Percentiles rank a stretch among this genome's conserved stretches.
phyloP scores from a whole-genome alignment of 768 basidiomycete species.

The Russula emetica region DNA sequence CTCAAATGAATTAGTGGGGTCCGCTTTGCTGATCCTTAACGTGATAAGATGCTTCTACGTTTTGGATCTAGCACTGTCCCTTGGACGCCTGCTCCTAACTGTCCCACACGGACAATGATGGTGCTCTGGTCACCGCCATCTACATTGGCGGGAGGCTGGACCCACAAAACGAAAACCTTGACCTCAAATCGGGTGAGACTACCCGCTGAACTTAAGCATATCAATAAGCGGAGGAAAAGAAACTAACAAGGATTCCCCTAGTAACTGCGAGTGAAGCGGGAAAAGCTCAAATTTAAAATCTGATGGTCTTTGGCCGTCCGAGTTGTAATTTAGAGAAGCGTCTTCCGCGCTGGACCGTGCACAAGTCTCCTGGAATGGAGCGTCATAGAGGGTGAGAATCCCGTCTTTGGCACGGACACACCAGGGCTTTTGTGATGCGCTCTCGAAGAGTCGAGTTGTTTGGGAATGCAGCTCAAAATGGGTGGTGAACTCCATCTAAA shows the following conservation, averaged over 20 bases:
- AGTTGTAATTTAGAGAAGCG: too few relatives aligned
- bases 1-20: constrained; percentile 20
- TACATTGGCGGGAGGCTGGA: not conserved
- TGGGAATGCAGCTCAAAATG: too few relatives aligned
- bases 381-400: too few relatives aligned
- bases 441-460: too few relatives aligned
- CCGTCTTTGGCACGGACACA: too few relatives aligned
- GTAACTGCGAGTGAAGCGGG: constrained; percentile 85
- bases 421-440: too few relatives aligned
- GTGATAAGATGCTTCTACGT: constrained; percentile 51
- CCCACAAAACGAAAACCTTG: constrained; percentile 31
- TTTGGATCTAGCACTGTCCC: not conserved
- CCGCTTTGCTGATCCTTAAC: constrained; percentile 30
- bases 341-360: too few relatives aligned
- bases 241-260: constrained; percentile 88
- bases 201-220: constrained; percentile 87
- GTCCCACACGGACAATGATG: not conserved
- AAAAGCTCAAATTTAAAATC: constrained; percentile 38
- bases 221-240: constrained; percentile 89
- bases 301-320: too few relatives aligned
- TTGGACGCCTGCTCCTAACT: not conserved
- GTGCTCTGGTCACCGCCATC: not conserved
- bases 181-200: constrained; percentile 81
- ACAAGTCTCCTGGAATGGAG: too few relatives aligned
- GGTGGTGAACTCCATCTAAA: too few relatives aligned